Evolutionary conservation across 225 moss, liverwort and hornwort genomes (phyloP).

Genomic region (Polytrichum commune): DNA sequence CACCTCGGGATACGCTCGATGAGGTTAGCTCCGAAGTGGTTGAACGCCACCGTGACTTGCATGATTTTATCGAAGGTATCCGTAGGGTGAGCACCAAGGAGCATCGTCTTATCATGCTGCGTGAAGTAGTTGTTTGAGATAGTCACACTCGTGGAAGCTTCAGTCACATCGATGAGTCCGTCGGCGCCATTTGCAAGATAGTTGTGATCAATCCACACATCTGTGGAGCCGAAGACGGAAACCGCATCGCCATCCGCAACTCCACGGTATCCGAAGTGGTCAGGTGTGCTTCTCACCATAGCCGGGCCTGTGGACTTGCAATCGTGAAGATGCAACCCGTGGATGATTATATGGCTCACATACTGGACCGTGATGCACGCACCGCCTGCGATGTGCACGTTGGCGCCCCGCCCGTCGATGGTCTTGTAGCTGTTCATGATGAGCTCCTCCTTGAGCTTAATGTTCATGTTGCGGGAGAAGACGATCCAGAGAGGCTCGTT

Average conservation of each 20-base stretch:
- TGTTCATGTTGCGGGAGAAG: slow-evolving; percentile 54
- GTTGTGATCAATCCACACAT: slow-evolving; percentile 58
- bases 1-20: slow-evolving; percentile 59
- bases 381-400: slow-evolving; percentile 52
- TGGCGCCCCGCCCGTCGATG: slow-evolving; percentile 47
- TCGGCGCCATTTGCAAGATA: slow-evolving; percentile 32
- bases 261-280: slow-evolving; percentile 37
- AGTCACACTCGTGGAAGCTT: slow-evolving; percentile 46
- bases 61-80: slow-evolving; percentile 32
- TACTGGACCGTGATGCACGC: slow-evolving; percentile 39
- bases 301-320: slow-evolving; percentile 54
- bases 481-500: slow-evolving; percentile 53
- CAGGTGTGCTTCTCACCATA: slow-evolving; percentile 34
- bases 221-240: slow-evolving; percentile 34
- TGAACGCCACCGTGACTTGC: slow-evolving; percentile 55
- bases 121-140: slow-evolving; percentile 60
- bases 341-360: slow-evolving; percentile 45
- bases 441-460: slow-evolving; percentile 55
- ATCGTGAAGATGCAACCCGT: slow-evolving; percentile 52
- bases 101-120: slow-evolving; percentile 60
- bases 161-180: slow-evolving; percentile 49
- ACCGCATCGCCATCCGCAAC: slow-evolving; percentile 50
- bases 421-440: slow-evolving; percentile 59
- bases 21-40: slow-evolving; percentile 51
- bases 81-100: slow-evolving; percentile 35